Base-by-base conservation (phyloP, 768 basidiomycete species). In the Hysterangium stoloniferum region DNA sequence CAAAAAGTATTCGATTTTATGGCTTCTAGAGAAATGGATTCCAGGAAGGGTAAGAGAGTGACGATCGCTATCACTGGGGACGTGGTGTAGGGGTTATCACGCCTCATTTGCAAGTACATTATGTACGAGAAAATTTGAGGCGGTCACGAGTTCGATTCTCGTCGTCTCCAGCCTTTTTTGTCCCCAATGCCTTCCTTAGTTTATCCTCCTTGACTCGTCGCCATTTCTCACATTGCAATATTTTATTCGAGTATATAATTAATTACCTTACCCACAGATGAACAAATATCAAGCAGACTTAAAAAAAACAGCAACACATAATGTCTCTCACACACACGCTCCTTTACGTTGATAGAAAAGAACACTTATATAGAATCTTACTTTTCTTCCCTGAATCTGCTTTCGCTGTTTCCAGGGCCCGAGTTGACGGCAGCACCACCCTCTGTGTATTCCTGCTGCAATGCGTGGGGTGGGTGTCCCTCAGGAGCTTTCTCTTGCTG, bases 401-500 rank as follows among this genome's bases (percentile, higher is more conserved):
- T 65, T 35, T 64, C 62, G 20, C 54, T 35, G 9, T 40, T 51
- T 7, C 52, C 52, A 20, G 54, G 44, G 20, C n/a, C 17, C 34
- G 31, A 33, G 37, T 28, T 44, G 45, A 48, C 42, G 3, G 52
- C 54, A 5, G 54, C 49, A 1, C 41, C 59, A 1, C 49, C 60
- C 2, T 49, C 53, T n/a, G n/a, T n/a, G n/a, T n/a, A n/a, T n/a
- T n/a, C n/a, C n/a, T n/a, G n/a, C 11, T 58, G 50, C 17, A 53
- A 56, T 25, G 43, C 38, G 52, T 66, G 73, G 9, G 71, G 73
- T 8, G 55, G 36, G 17, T 72, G 71, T 5, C 77, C 78, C 59
- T 81, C 83, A 0, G 84, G 82, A 8, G 84, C 82, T 66, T 86
- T 86, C 62, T 85, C 86, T 65, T 78, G 74, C 59, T 78, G 80